Base-by-base conservation (phyloP, 305 asterid genomes). In the Andrographis paniculata region DNA sequence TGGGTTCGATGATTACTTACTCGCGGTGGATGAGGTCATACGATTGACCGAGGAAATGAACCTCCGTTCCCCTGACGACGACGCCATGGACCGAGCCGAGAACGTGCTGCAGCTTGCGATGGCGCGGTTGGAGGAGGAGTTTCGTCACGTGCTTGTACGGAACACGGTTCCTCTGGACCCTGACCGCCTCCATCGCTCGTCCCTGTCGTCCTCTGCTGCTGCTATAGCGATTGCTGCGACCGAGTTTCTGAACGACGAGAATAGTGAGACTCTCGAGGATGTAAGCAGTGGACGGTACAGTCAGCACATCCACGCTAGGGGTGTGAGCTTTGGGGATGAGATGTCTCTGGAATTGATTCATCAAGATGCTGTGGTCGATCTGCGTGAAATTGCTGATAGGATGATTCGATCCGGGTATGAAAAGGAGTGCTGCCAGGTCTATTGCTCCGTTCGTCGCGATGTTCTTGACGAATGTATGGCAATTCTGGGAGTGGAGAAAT, bases 361-460 rank as follows among this genome's bases (percentile, higher is more conserved):
- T 51, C 82, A 76, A 2, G 85, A 77, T 54, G 79, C 94, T 9
- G 66, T 77, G 23, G 23, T 45, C 51, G 95, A 85, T 15, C 72
- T 88, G 50, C 75, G 69, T 49, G 97, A 73, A 63, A 88, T 88
- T 54, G 94, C 97, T 0, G 80, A 74, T 57, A 53, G 97, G 53
- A 84, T 88, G 95, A 77, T 85, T 61, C 77, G 89, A 47, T 74
- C 91, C 17, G 93, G 94, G 37, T 88, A 88, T 49, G 97, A 84
- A 22, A 84, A 83, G 70, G 97, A 88, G 62, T 84, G 97, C 48
- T 84, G 87, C 45, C 94, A 88, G 76, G 91, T 76, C 16, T 88
- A 88, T 52, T 79, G 83, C 14, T 75, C 71, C 41, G 91, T 85
- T 18, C 85, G 94, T 18, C 77, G 95, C 17, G 93, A 82, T 60